phyloP scores from a whole-genome alignment of 2,329 filamentous ascomycete genomes.

The Exutisphaerella laricina region DNA sequence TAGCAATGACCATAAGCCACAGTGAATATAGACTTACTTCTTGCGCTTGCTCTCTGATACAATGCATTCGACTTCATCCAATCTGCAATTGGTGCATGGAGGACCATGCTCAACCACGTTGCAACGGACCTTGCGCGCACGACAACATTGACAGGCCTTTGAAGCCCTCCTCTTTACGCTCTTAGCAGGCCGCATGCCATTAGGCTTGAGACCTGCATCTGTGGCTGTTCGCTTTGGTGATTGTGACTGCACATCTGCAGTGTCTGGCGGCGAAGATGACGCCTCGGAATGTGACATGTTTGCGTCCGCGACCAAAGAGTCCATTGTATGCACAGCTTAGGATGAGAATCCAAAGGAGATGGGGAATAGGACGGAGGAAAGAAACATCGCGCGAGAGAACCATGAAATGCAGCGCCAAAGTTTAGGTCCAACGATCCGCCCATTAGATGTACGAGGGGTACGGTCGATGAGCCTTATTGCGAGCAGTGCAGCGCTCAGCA shows the following conservation, averaged over 20 bases:
- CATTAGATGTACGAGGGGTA: constrained; percentile 14
- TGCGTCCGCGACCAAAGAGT: constrained; percentile 21
- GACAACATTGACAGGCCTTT: constrained; percentile 82
- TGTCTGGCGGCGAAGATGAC: constrained; percentile 29
- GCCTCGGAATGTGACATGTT: constrained; percentile 23
- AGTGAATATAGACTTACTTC: constrained; percentile 56
- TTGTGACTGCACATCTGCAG: constrained; percentile 19
- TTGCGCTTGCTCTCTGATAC: constrained; percentile 70
- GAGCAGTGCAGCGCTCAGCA: constrained; percentile 3
- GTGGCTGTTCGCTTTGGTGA: constrained; percentile 52
- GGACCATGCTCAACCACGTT: constrained; percentile 83
- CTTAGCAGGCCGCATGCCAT: constrained; percentile 43
- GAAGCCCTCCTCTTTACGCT: constrained; percentile 80
- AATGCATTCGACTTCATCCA: constrained; percentile 70
- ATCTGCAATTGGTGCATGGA: constrained; percentile 80
- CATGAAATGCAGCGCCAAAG: constrained; percentile 17
- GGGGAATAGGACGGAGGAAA: constrained; percentile 8
- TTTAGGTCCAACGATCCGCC: constrained; percentile 17
- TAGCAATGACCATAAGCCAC: neutral
- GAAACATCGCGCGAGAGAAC: constrained; percentile 11
- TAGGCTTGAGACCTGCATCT: constrained; percentile 49
- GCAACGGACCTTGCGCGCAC: constrained; percentile 84
- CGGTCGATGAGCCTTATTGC: constrained; percentile 11
- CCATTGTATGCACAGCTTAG: constrained; percentile 14
- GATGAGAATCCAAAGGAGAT: constrained; percentile 7